Conservation (phyloP, 352 stramenopile genomes). For the Phytophthora constricta region DNA sequence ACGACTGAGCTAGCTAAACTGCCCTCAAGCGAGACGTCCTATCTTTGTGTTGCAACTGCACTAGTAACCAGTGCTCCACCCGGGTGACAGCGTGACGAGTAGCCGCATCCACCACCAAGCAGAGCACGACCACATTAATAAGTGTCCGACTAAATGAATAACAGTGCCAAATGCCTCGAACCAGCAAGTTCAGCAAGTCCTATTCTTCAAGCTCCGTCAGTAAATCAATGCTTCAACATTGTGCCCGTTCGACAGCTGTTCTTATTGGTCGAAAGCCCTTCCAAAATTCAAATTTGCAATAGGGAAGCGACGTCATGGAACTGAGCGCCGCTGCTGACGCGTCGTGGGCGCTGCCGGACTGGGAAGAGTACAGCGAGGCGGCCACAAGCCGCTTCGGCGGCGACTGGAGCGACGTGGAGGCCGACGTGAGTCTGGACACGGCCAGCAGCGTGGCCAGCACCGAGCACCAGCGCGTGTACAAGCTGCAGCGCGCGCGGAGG, state of each 20-base stretch:
- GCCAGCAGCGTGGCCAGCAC: constrained; percentile 39
- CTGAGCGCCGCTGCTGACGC: constrained; percentile 1
- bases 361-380: constrained; percentile 61
- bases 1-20: constrained; percentile 9
- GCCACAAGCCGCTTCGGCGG: constrained; percentile 26
- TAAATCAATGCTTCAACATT: no score
- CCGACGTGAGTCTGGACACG: constrained; percentile 44
- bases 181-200: no score
- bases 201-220: no score
- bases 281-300: constrained; percentile 27
- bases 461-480: constrained; percentile 49
- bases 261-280: constrained; percentile 21
- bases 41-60: background rate
- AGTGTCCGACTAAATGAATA: no score
- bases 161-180: no score
- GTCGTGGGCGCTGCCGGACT: constrained; percentile 58
- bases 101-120: no score
- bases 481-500: constrained; percentile 33
- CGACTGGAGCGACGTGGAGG: constrained; percentile 44
- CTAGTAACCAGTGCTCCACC: no score
- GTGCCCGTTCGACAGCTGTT: no score
- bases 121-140: background rate
- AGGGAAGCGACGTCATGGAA: constrained; percentile 19
- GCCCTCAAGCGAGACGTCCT: background rate
- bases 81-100: no score